Conservation (phyloP, 2,329 filamentous ascomycete genomes). For the Xylaria sp. region DNA sequence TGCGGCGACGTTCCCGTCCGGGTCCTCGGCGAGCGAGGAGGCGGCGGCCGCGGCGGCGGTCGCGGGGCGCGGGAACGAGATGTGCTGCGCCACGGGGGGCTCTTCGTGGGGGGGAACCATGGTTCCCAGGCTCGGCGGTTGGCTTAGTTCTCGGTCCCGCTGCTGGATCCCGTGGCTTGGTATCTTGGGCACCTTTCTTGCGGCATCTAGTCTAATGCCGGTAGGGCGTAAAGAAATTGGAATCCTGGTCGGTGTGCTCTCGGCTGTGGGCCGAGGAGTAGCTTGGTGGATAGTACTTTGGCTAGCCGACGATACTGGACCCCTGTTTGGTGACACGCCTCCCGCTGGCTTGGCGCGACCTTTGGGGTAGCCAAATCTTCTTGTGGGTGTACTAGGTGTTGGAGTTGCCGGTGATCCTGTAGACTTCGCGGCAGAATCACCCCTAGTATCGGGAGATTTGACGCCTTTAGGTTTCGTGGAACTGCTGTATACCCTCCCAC, state of each 20-base stretch:
- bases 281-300: slow-evolving; percentile 1
- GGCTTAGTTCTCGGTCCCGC: slow-evolving; percentile 19
- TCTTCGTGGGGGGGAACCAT: slow-evolving; percentile 43
- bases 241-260: slow-evolving; percentile 15
- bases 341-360: neutral
- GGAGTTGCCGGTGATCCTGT: slow-evolving; percentile 8
- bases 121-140: slow-evolving; percentile 40
- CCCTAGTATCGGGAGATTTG: slow-evolving; percentile 31
- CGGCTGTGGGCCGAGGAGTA: neutral
- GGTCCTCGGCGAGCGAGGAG: slow-evolving; percentile 24
- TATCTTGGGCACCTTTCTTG: slow-evolving; percentile 23
- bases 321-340: slow-evolving; percentile 6
- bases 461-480: slow-evolving; percentile 25
- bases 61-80: slow-evolving; percentile 42
- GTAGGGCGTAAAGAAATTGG: slow-evolving; percentile 23
- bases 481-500: slow-evolving; percentile 13
- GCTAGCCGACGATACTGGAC: neutral
- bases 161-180: slow-evolving; percentile 16
- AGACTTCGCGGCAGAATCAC: slow-evolving; percentile 18
- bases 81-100: slow-evolving; percentile 44
- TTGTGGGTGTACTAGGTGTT: slow-evolving; percentile 3
- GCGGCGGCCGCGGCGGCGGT: slow-evolving; percentile 20
- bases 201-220: slow-evolving; percentile 13
- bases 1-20: slow-evolving; percentile 8
- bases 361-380: slow-evolving; percentile 7